Conservation (phyloP, 345 rosid species). For the Lumnitzera littorea region DNA sequence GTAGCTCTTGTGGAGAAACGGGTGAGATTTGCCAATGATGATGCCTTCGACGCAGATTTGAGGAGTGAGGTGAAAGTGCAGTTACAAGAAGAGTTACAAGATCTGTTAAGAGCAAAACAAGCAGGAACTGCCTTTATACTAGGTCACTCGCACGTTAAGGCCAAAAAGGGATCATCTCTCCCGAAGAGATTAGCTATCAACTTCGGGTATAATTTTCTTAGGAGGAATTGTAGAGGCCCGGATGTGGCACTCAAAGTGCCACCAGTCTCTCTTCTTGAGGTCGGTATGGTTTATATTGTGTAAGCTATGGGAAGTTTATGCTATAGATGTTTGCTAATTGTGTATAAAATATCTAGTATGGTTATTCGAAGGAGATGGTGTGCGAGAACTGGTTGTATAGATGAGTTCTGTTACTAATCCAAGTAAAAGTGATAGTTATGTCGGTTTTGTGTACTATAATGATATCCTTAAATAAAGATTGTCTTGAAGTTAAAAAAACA, state of each 20-base stretch:
- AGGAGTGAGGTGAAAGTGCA: slow-evolving; percentile 7
- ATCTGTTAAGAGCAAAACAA: slow-evolving; percentile 30
- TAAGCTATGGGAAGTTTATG: slow-evolving; percentile 1
- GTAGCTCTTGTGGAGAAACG: slow-evolving; percentile 8
- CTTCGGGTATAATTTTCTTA: slow-evolving; percentile 39
- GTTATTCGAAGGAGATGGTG: too few species aligned
- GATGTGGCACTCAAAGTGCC: slow-evolving; percentile 45
- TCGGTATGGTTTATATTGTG: slow-evolving; percentile 47
- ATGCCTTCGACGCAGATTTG: slow-evolving; percentile 6
- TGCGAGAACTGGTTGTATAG: too few species aligned
- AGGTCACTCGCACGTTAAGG: slow-evolving; percentile 40
- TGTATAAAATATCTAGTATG: too few species aligned
- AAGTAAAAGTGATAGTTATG: too few species aligned
- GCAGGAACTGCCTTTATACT: slow-evolving; percentile 41
- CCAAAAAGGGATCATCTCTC: slow-evolving; percentile 39
- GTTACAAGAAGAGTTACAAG: slow-evolving; percentile 30
- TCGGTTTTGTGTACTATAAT: too few species aligned
- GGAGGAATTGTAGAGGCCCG: slow-evolving; percentile 43
- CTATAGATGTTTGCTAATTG: too few species aligned
- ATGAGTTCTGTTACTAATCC: too few species aligned
- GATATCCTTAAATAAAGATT: too few species aligned
- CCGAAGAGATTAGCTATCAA: slow-evolving; percentile 34
- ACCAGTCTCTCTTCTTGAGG: slow-evolving; percentile 43
- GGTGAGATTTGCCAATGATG: slow-evolving; percentile 30
- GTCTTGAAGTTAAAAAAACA: too few species aligned